Evolutionary conservation across 768 basidiomycete genomes (phyloP), one percentile per base, ranked within the genome.

Genomic region (Naematelia aurantialba): DNA sequence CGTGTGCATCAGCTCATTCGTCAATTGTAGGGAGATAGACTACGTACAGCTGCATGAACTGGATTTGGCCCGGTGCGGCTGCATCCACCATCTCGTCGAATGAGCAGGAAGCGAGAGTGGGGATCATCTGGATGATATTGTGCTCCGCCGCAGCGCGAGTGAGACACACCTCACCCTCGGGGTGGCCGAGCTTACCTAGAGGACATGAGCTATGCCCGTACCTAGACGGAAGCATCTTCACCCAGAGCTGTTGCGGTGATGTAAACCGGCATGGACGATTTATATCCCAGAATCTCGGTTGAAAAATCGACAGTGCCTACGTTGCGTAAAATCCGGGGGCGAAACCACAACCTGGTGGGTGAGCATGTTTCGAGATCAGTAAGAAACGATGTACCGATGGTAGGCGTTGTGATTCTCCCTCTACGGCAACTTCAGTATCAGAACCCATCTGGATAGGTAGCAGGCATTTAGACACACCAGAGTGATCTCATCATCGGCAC

Each of bases 1-100:
- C 1, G 14, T 44, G n/a, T n/a, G n/a, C n/a, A 5, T 29, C 26
- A 39, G n/a, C 42, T 11, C 13, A n/a, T 47, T 10, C 19, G 11
- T n/a, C 8, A 27, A 12, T 30, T 17, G 11, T 31, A 8, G 26
- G 29, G 3, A 31, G n/a, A 24, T 5, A 29, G 21, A 10, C 27
- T 17, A 31, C 83, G 66, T 73, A 89, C 81, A 97, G 79, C 76
- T 98, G 94, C 52, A 96, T 76, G 76, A 92, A 92, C 72, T 89
- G 88, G 2, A 84, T 80, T 78, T 97, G 93, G 0, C 82, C 85
- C 3, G 87, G 86, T 44, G 82, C 78, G 12, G 91, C 88, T 0
- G 85, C 88, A 72, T 94, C 88, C n/a, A 96, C 82, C 51, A 97
- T 84, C 75, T 98, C 91, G 73, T 98, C 92, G 76, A 98, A 96